A percentile compares a stretch with the other conserved stretches of the same genome.
Evolutionary conservation across 2,329 filamentous ascomycete species (phyloP).

Genomic region (Penicillium digitatum): DNA sequence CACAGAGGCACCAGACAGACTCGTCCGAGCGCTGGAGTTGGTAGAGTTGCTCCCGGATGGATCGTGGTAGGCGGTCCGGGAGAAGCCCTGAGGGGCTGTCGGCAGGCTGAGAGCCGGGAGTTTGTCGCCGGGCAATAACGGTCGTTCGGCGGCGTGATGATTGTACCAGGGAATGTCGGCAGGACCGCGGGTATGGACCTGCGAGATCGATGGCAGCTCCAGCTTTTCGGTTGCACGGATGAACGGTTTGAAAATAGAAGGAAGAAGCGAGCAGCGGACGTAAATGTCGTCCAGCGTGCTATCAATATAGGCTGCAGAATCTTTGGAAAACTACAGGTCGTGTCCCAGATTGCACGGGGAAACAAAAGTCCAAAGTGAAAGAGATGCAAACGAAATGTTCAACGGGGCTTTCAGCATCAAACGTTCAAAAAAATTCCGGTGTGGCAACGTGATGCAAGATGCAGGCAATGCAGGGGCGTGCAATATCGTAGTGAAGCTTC

Average conservation of each 20-base stretch:
- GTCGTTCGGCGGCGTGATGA: conserved; percentile 61
- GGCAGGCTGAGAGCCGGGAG: conserved; percentile 67
- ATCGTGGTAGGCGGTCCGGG: conserved; percentile 71
- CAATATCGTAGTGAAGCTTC: conserved; percentile 23
- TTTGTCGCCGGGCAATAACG: conserved; percentile 68
- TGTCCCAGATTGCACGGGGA: conserved; percentile 11
- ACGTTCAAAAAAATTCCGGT: neutral
- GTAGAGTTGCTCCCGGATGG: conserved; percentile 37
- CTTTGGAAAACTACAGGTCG: neutral
- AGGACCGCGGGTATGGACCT: conserved; percentile 74
- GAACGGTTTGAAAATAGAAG: conserved; percentile 28
- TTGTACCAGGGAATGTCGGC: conserved; percentile 68
- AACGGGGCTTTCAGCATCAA: neutral
- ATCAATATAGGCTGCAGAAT: neutral
- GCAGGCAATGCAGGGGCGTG: conserved; percentile 26
- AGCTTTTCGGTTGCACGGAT: conserved; percentile 71
- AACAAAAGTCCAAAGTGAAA: neutral
- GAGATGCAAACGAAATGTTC: conserved; percentile 1
- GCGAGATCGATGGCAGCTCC: conserved; percentile 85
- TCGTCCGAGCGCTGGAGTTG: conserved; percentile 54
- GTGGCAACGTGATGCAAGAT: conserved; percentile 14
- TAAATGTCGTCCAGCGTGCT: conserved; percentile 22
- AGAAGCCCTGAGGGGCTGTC: conserved; percentile 61
- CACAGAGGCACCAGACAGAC: conserved; percentile 53
- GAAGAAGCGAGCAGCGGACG: conserved; percentile 23